Evolutionary conservation across 345 rosid genomes (phyloP).

Genomic region (Eucalyptus coolabah): DNA sequence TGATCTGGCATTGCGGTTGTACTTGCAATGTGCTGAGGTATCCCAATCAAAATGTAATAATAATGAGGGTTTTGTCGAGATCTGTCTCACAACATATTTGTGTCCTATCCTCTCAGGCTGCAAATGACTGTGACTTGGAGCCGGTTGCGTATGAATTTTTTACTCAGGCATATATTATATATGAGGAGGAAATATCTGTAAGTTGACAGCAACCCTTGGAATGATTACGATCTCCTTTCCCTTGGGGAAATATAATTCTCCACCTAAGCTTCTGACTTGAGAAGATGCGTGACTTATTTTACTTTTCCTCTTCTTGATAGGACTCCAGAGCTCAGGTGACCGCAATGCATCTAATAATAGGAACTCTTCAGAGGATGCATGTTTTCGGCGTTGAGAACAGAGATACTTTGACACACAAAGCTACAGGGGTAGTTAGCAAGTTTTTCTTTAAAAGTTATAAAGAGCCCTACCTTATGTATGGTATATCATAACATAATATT

Average conservation of each 20-base stretch:
- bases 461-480: background rate
- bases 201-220: constrained; percentile 17
- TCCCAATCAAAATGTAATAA: background rate
- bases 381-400: constrained; percentile 97
- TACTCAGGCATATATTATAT: constrained; percentile 96
- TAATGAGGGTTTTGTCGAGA: background rate
- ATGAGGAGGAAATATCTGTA: constrained; percentile 96
- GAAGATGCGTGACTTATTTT: background rate
- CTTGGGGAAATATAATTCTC: background rate
- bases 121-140: constrained; percentile 87
- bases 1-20: constrained; percentile 75
- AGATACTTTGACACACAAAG: constrained; percentile 94
- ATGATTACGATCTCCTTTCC: background rate
- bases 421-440: constrained; percentile 69
- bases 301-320: constrained; percentile 19
- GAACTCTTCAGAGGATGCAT: constrained; percentile 97
- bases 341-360: constrained; percentile 78
- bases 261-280: background rate
- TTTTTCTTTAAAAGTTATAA: background rate
- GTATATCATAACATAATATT: background rate
- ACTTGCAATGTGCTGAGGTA: constrained; percentile 99
- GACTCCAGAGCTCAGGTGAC: constrained; percentile 96
- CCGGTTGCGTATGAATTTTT: constrained; percentile 97
- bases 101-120: constrained; percentile 48
- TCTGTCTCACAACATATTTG: background rate